Evolutionary conservation across 257 asterid species (phyloP), one percentile per base, ranked within the genome.

Genomic region (Penstemon barbatus): DNA sequence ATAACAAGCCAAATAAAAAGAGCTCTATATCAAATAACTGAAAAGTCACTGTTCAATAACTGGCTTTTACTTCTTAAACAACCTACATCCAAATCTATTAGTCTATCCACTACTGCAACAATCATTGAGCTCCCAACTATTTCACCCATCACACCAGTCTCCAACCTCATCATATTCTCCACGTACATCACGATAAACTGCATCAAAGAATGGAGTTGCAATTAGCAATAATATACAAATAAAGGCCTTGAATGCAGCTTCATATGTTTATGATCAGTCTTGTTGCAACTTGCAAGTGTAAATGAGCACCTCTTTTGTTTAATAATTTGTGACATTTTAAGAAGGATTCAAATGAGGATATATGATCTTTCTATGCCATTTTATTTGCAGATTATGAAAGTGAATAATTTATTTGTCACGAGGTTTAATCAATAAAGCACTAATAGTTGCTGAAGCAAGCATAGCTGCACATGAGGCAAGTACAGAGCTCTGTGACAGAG

Each of bases 101-200:
- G 83, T 71, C 83, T 75, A 73, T 94, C 97, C 65, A 91, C 66
- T 53, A 94, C 41, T 6, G 85, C 82, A 46, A 79, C 66, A 55
- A 94, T 83, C 84, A 84, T 78, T 11, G 87, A 66, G 74, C 83
- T 84, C 80, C 99, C 92, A 65, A 94, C 81, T 73, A 81, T 80
- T 71, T 78, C 84, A 41, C 92, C 89, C 61, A 94, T 67, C 8
- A 69, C 70, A 68, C 96, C 81, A 59, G 87, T 76, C 80, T 85
- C 97, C 84, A 94, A 73, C 73, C 84, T 87, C 79, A 91, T 62
- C 90, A 91, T 89, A 87, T 87, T 94, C 87, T 94, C 99, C 75
- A 78, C 89, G 36, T 84, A 94, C 76, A 76, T 72, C 72, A 73
- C 82, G 12, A 88, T 79, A 65, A 72, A 37, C 96, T 89, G 87